Conservation (phyloP, 371 early-diverging fungal genomes). For the Rhizopus sp. region DNA sequence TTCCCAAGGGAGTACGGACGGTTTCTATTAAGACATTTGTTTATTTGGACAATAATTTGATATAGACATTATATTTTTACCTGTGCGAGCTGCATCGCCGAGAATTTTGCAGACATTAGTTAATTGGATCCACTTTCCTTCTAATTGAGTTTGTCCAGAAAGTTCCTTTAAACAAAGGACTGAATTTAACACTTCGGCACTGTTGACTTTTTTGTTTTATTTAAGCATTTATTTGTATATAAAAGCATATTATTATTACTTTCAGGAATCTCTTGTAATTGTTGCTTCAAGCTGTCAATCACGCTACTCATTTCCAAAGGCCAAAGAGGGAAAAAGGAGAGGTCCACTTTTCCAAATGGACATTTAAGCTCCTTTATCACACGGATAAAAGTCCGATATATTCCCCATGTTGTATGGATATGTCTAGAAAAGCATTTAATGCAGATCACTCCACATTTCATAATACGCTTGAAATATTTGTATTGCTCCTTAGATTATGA, state of each 20-base stretch:
- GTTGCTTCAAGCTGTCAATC: slow-evolving; percentile 14
- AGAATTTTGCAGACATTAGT: slow-evolving; percentile 14
- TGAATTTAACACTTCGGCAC: not conserved
- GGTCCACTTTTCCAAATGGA: too few species aligned
- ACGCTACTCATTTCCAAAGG: slow-evolving; percentile 10
- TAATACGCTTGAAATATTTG: too few species aligned
- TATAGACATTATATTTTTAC: slow-evolving; percentile 6
- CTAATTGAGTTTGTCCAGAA: slow-evolving; percentile 2
- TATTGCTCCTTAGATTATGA: too few species aligned
- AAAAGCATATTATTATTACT: slow-evolving; percentile 8
- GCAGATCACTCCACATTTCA: too few species aligned
- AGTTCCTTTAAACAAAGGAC: slow-evolving; percentile 9
- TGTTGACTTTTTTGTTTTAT: not conserved
- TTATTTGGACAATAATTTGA: not conserved
- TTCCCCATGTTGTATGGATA: too few species aligned
- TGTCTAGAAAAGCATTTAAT: too few species aligned
- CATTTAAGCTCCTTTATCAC: too few species aligned
- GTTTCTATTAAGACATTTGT: slow-evolving; percentile 28
- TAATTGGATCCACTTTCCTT: slow-evolving; percentile 11
- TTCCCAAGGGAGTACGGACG: slow-evolving; percentile 51
- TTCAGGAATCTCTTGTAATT: slow-evolving; percentile 7
- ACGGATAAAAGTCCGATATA: too few species aligned
- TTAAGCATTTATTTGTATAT: slow-evolving; percentile 4
- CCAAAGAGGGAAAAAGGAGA: too few species aligned
- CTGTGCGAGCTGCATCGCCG: slow-evolving; percentile 20